Evolutionary conservation across 108 stramenopile genomes (phyloP), one percentile per base, ranked within the genome.

Genomic region (Nannochloropsis salina): DNA sequence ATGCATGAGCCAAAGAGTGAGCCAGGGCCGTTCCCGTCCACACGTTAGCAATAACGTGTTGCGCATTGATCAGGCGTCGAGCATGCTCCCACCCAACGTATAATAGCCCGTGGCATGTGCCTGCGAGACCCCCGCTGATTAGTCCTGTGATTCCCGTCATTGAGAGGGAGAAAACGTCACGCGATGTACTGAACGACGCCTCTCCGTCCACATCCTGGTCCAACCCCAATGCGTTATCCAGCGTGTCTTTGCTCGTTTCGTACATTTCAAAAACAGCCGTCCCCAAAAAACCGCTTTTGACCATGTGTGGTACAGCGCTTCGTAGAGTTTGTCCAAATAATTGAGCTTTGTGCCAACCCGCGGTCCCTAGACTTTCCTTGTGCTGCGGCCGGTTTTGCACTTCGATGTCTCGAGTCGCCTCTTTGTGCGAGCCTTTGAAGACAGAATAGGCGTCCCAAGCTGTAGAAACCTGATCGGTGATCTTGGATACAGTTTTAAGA

Each of bases 401-500:
- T n/a, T 74, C 20, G 20, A n/a, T 74, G n/a, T n/a, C n/a, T n/a
- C n/a, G 20, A 4, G 61, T 74, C 20, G n/a, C 61, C 8, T 74
- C 61, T 74, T 74, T 74, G 61, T 74, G 61, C 61, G 61, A 74
- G 61, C 61, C 61, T n/a, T n/a, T 74, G 61, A 74, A n/a, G n/a
- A 74, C 4, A n/a, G 61, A 74, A n/a, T 74, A 74, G 15, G 61
- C n/a, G 20, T 74, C 61, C 61, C 61, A 74, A n/a, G 61, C 61
- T n/a, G 61, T 74, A 15, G 61, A 74, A 15, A n/a, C 61, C n/a
- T 74, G 61, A 74, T 74, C 61, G 15, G 61, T 74, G 61, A 74
- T n/a, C 8, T 74, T 74, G 61, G 61, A 15, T n/a, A 74, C 61
- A 15, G 61, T n/a, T 74, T n/a, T 74, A 2, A 74, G 61, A 15